Percentiles rank a stretch among this genome's conserved stretches.
Conservation (phyloP, 148 eudicot genomes). For the Rhododendron simsii region DNA sequence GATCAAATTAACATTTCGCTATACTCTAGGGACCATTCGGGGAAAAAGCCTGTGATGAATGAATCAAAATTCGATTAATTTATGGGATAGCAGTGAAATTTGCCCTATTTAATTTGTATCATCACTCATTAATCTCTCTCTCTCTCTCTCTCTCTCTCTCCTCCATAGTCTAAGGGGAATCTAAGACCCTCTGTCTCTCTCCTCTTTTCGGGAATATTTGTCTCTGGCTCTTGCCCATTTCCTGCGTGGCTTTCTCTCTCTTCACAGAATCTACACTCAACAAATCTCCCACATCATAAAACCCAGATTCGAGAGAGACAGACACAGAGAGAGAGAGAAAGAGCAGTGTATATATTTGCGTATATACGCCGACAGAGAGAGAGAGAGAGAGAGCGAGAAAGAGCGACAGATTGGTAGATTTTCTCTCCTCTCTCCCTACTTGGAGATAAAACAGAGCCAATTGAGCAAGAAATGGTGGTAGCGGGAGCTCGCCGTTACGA, state of each 20-base stretch:
- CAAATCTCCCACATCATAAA: neutral
- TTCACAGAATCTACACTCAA: neutral
- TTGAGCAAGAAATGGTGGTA: neutral
- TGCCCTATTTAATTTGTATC: neutral
- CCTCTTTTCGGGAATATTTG: neutral
- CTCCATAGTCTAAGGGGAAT: too few species aligned
- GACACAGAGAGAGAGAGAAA: neutral
- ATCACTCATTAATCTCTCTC: neutral
- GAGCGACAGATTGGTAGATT: neutral
- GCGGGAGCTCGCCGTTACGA: neutral
- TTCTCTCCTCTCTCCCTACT: neutral
- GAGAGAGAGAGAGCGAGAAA: neutral
- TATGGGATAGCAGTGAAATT: neutral
- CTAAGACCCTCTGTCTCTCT: neutral
- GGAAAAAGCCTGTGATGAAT: neutral
- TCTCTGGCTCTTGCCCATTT: constrained; percentile 7
- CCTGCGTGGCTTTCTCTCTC: neutral
- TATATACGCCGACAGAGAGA: neutral
- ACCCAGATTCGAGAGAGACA: neutral
- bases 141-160: constrained; percentile 4
- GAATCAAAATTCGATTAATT: neutral
- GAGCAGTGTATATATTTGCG: neutral
- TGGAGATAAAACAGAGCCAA: neutral
- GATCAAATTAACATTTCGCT: too few species aligned
- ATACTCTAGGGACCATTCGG: too few species aligned